A percentile compares a stretch with the other conserved stretches of the same genome.
Evolutionary conservation across 768 basidiomycete genomes (phyloP).

Genomic region (Macrocybe gigantea): DNA sequence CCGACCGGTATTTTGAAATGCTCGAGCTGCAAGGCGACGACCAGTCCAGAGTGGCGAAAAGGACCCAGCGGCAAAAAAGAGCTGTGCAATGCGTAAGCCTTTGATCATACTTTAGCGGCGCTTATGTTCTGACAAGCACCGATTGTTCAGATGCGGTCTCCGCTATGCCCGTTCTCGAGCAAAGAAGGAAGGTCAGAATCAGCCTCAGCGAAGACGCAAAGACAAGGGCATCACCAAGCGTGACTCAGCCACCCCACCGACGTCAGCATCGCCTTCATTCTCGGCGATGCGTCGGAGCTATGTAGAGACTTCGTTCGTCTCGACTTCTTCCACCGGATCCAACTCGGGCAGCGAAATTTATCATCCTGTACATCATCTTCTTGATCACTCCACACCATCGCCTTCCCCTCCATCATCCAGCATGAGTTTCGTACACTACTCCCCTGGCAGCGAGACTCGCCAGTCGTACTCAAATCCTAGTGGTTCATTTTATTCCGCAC

Average conservation of each 20-base stretch:
- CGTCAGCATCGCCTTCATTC: constrained; percentile 31
- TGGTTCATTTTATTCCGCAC: constrained; percentile 38
- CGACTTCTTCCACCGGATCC: constrained; percentile 7
- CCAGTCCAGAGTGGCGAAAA: constrained; percentile 89
- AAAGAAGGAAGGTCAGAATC: constrained; percentile 72
- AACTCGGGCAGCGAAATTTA: not conserved
- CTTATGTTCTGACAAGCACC: not conserved
- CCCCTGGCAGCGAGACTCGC: constrained; percentile 28
- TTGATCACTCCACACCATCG: constrained; percentile 29
- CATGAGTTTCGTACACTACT: constrained; percentile 61
- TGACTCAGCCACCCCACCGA: constrained; percentile 35
- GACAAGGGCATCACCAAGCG: constrained; percentile 47
- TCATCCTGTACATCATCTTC: not conserved
- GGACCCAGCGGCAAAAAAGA: constrained; percentile 89
- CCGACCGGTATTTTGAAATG: constrained; percentile 71
- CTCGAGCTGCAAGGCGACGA: constrained; percentile 74
- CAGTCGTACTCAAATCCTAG: constrained; percentile 27
- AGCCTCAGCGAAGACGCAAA: constrained; percentile 55
- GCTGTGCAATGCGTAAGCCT: constrained; percentile 81
- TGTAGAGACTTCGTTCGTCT: constrained; percentile 40
- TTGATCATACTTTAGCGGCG: not conserved
- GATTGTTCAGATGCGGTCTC: constrained; percentile 61
- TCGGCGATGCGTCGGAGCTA: constrained; percentile 41
- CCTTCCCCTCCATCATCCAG: constrained; percentile 52
- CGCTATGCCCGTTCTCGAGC: constrained; percentile 84